Evolutionary conservation across 129 eudicot species (phyloP).

Genomic region (Apium graveolens): DNA sequence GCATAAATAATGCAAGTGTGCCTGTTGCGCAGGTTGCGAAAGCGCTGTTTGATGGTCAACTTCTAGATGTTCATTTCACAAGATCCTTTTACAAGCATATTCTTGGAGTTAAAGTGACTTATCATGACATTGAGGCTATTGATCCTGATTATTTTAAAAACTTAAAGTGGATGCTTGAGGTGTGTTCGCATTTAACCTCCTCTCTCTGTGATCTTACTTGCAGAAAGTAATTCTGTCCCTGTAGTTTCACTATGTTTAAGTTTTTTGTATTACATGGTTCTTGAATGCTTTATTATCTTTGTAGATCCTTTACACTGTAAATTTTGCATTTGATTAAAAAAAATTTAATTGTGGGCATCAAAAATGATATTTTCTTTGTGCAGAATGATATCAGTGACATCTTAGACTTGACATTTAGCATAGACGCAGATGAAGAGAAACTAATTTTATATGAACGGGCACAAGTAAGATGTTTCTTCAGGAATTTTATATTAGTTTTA

Average conservation of each 20-base stretch:
- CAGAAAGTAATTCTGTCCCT: no score
- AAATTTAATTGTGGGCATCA: neutral
- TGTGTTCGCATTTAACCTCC: conserved; percentile 14
- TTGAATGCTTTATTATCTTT: neutral
- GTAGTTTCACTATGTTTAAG: neutral
- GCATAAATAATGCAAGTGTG: conserved; percentile 10
- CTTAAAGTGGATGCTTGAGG: conserved; percentile 99
- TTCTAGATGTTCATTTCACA: conserved; percentile 97
- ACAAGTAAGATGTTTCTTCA: conserved; percentile 40
- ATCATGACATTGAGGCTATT: conserved; percentile 99
- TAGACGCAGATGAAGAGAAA: conserved; percentile 98
- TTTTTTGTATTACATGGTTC: neutral
- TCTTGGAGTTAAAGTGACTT: conserved; percentile 92
- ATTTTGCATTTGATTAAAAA: neutral
- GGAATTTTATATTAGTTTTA: neutral
- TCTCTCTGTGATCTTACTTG: neutral
- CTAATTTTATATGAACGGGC: conserved; percentile 69
- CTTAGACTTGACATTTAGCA: conserved; percentile 86
- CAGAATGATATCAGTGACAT: conserved; percentile 95
- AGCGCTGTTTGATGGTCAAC: conserved; percentile 93
- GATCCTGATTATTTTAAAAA: conserved; percentile 97
- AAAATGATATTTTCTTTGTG: conserved; percentile 10
- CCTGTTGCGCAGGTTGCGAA: conserved; percentile 62
- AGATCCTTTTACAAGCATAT: conserved; percentile 98
- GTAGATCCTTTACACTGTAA: neutral